Evolutionary conservation across 345 rosid genomes (phyloP).

Genomic region (Rubroshorea leprosula): DNA sequence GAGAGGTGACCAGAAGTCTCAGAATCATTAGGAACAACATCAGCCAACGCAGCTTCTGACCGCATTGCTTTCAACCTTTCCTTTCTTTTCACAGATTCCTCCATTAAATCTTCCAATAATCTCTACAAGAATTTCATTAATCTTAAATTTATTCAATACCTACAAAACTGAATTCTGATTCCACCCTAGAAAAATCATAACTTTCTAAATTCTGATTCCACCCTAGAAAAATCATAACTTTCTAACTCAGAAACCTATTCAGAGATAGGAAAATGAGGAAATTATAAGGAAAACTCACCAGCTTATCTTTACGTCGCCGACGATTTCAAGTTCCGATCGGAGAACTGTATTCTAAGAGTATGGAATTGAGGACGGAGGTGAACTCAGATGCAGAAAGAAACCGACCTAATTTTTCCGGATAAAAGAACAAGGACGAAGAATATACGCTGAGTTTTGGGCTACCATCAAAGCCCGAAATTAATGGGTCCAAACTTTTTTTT

Average conservation of each 20-base stretch:
- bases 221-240: too few species aligned
- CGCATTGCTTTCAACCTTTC: constrained; percentile 72
- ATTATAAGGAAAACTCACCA: background rate
- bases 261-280: background rate
- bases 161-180: background rate
- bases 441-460: background rate
- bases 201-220: background rate
- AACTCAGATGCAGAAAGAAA: background rate
- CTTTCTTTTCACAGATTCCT: constrained; percentile 73
- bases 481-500: too few species aligned
- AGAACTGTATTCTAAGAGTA: background rate
- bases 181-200: background rate
- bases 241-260: background rate
- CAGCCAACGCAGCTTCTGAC: constrained; percentile 51
- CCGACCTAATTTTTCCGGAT: background rate
- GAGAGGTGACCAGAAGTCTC: constrained; percentile 42
- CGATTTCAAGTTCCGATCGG: background rate
- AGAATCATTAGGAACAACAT: constrained; percentile 23
- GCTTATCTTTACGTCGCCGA: background rate
- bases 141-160: background rate
- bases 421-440: background rate
- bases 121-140: background rate
- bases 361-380: background rate
- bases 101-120: constrained; percentile 38
- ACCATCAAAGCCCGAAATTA: background rate